Percentiles rank a stretch among this genome's conserved stretches.
phyloP scores from a whole-genome alignment of 202 grass and related monocot genomes.

The Carex arenaria region DNA sequence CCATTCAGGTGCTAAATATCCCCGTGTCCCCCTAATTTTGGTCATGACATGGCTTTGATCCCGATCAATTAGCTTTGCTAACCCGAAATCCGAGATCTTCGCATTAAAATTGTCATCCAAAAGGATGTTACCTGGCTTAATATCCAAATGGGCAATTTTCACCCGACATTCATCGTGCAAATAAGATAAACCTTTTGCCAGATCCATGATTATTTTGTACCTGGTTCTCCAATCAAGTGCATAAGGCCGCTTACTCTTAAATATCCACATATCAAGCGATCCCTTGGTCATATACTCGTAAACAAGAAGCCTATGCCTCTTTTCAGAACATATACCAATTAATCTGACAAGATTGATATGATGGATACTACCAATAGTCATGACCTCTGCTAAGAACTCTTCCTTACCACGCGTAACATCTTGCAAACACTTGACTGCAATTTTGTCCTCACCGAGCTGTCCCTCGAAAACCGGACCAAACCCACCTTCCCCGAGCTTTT shows the following conservation, averaged over 20 bases:
- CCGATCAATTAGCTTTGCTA: slow-evolving; percentile 84
- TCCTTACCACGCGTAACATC: slow-evolving; percentile 61
- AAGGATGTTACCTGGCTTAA: slow-evolving; percentile 77
- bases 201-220: slow-evolving; percentile 58
- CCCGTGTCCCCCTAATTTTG: slow-evolving; percentile 69
- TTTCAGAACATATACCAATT: slow-evolving; percentile 76
- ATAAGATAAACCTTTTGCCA: slow-evolving; percentile 67
- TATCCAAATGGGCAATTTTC: slow-evolving; percentile 84
- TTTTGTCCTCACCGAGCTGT: slow-evolving; percentile 42
- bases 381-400: slow-evolving; percentile 81
- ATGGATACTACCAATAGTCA: slow-evolving; percentile 72
- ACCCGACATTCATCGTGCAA: slow-evolving; percentile 75
- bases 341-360: slow-evolving; percentile 90
- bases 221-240: slow-evolving; percentile 65
- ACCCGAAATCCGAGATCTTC: slow-evolving; percentile 75
- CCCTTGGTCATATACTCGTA: slow-evolving; percentile 74
- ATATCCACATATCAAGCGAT: slow-evolving; percentile 88
- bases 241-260: slow-evolving; percentile 34
- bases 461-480: slow-evolving; percentile 69
- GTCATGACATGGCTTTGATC: slow-evolving; percentile 87
- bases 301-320: slow-evolving; percentile 69
- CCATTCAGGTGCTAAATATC: slow-evolving; percentile 88
- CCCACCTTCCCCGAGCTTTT: slow-evolving; percentile 76
- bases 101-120: slow-evolving; percentile 73
- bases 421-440: slow-evolving; percentile 68